Evolutionary conservation across 768 basidiomycete genomes (phyloP).

Genomic region (Naganishia vaughanmartiniae): DNA sequence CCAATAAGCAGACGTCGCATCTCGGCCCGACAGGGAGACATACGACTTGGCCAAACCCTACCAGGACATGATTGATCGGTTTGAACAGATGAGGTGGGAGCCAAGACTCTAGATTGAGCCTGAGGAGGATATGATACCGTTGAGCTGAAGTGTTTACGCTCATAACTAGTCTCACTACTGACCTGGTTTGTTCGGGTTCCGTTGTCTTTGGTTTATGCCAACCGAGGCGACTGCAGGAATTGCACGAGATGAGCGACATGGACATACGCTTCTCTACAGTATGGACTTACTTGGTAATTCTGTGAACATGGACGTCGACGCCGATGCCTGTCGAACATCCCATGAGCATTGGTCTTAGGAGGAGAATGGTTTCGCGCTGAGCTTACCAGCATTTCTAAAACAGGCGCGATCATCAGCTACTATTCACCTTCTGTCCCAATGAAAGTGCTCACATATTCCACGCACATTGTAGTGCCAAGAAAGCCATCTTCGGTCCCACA

Average conservation of each 20-base stretch:
- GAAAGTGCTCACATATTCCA: conserved; percentile 67
- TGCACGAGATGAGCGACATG: background rate
- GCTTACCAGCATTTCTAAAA: conserved; percentile 22
- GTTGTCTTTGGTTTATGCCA: conserved; percentile 87
- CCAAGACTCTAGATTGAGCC: conserved; percentile 50
- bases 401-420: background rate
- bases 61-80: conserved; percentile 50
- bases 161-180: background rate
- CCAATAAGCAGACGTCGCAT: conserved; percentile 49
- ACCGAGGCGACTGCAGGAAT: conserved; percentile 59
- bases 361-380: background rate
- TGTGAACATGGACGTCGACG: conserved; percentile 92
- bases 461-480: conserved; percentile 72
- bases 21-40: conserved; percentile 50
- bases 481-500: conserved; percentile 97
- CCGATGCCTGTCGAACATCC: conserved; percentile 68
- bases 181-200: conserved; percentile 85
- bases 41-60: conserved; percentile 50
- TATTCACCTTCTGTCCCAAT: background rate
- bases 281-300: conserved; percentile 69
- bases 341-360: conserved; percentile 55
- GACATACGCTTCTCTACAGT: too few species aligned
- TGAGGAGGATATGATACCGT: background rate
- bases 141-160: background rate
- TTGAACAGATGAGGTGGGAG: conserved; percentile 47